These are phyloP conservation scores for Auriscalpium microsporum DNA, from an alignment of 768 basidiomycete genomes.

Conservation along the genomic window DNA sequence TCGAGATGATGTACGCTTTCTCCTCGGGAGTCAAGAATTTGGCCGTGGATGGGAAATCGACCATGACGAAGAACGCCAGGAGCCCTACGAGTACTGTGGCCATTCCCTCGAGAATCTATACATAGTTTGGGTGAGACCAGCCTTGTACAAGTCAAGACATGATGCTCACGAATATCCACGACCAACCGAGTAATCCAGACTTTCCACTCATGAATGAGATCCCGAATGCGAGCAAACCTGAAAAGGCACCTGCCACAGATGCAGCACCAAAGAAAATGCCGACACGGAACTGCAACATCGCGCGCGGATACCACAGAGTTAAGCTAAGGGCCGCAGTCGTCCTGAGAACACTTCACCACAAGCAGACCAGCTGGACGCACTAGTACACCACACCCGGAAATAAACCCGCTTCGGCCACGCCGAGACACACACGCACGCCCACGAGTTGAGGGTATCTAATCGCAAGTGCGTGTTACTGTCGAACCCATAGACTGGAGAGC, in stretches of 20 bases:
- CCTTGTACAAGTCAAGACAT: background rate
- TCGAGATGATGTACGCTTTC: slow-evolving; percentile 43
- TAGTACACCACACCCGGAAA: slow-evolving; percentile 73
- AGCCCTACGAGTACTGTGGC: slow-evolving; percentile 49
- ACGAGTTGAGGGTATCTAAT: slow-evolving; percentile 54
- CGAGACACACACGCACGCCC: slow-evolving; percentile 48
- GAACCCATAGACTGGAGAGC: background rate
- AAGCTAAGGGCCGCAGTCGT: slow-evolving; percentile 8
- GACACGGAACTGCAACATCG: slow-evolving; percentile 24
- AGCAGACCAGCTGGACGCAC: slow-evolving; percentile 27
- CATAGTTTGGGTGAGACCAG: background rate
- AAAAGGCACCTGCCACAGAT: slow-evolving; percentile 22
- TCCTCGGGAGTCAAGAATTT: slow-evolving; percentile 55
- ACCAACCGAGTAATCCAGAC: slow-evolving; percentile 22
- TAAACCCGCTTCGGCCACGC: slow-evolving; percentile 59
- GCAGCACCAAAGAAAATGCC: slow-evolving; percentile 29
- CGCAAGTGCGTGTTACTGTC: background rate
- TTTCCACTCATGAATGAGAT: slow-evolving; percentile 28
- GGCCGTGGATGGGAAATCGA: slow-evolving; percentile 55
- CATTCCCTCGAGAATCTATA: slow-evolving; percentile 55
- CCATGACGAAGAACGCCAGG: slow-evolving; percentile 45
- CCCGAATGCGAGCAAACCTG: slow-evolving; percentile 25
- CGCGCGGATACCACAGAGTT: slow-evolving; percentile 27
- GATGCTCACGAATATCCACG: slow-evolving; percentile 24
- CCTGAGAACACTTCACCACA: background rate